A percentile compares a stretch with the other conserved stretches of the same genome.
Conservation (phyloP, 768 basidiomycete species). For the Lactifluus piperatus region DNA sequence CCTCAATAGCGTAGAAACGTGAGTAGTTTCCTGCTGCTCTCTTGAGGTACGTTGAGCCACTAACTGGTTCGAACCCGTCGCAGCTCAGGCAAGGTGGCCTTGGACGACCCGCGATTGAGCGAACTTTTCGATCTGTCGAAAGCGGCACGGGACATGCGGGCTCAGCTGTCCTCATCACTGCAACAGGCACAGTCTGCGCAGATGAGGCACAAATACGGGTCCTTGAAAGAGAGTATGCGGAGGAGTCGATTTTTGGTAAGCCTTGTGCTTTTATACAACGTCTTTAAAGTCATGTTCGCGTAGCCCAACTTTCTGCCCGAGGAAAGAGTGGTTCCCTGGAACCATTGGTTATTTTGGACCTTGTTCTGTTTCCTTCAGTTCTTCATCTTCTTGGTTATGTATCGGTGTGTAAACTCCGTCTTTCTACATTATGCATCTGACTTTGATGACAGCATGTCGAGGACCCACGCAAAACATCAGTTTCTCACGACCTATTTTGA, state of each 20-base stretch:
- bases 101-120: slow-evolving; percentile 39
- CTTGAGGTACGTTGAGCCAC: slow-evolving; percentile 7
- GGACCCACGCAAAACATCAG: slow-evolving; percentile 39
- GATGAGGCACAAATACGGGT: slow-evolving; percentile 28
- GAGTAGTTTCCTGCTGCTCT: slow-evolving; percentile 17
- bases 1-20: slow-evolving; percentile 54
- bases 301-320: slow-evolving; percentile 20
- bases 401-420: slow-evolving; percentile 38
- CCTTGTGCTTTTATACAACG: neutral
- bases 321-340: slow-evolving; percentile 17
- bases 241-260: slow-evolving; percentile 34
- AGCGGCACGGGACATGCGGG: slow-evolving; percentile 42
- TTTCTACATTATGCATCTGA: neutral
- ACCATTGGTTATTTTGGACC: slow-evolving; percentile 29
- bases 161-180: slow-evolving; percentile 36
- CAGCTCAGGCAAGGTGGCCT: slow-evolving; percentile 32
- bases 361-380: slow-evolving; percentile 36
- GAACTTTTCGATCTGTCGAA: slow-evolving; percentile 47
- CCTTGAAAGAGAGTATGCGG: slow-evolving; percentile 31
- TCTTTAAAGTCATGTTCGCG: neutral
- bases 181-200: slow-evolving; percentile 33
- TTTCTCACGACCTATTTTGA: slow-evolving; percentile 75
- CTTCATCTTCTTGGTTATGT: slow-evolving; percentile 42
- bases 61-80: neutral
- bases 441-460: slow-evolving; percentile 34